Base-by-base conservation (phyloP, 2,329 filamentous ascomycete species). In the Zymoseptoria pseudotritici region DNA sequence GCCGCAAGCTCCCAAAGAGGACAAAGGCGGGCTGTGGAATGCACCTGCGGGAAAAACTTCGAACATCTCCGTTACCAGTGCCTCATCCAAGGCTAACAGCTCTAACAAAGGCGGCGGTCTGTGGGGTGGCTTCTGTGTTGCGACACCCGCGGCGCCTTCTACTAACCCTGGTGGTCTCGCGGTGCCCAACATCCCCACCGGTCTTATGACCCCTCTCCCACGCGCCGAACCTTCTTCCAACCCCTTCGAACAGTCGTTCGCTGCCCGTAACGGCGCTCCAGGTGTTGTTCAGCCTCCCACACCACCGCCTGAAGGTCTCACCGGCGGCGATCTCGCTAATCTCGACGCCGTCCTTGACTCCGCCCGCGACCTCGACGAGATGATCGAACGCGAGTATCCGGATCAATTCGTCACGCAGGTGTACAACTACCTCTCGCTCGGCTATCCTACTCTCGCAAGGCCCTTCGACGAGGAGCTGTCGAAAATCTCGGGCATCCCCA, bases 361-460 rank as follows among this genome's bases (percentile, higher is more conserved):
- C 5, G 78, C 81, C 63, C 72, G 76, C 77, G 71, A 76, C 10
- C 65, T 74, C 31, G 71, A 73, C 54, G 61, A 65, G 3, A 56
- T 69, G 17, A 79, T 85, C 50, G 75, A 80, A 26, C 72, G 76
- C 31, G 91, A 96, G 73, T 96, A 94, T 69, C 81, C 87, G 62
- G 90, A 96, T 72, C 80, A 80, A 3, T 96, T 97, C 72, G 85
- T 97, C 58, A 96, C 92, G 0, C 93, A 97, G 74, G 92, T 97
- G 7, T 97, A 95, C 81, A 97, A 97, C 74, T 97, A 97, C 74
- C 81, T 97, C 17, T 96, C 91, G 0, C 82, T 97, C 4, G 93
- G 93, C 4, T 97, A 97, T 73, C 92, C 93, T 2, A 87, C 90
- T 36, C 85, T 91, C 69, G 93, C 92, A 10, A 85, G 88, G 21